Conservation (phyloP, 2,329 filamentous ascomycete genomes). For the Fusarium newnesense region DNA sequence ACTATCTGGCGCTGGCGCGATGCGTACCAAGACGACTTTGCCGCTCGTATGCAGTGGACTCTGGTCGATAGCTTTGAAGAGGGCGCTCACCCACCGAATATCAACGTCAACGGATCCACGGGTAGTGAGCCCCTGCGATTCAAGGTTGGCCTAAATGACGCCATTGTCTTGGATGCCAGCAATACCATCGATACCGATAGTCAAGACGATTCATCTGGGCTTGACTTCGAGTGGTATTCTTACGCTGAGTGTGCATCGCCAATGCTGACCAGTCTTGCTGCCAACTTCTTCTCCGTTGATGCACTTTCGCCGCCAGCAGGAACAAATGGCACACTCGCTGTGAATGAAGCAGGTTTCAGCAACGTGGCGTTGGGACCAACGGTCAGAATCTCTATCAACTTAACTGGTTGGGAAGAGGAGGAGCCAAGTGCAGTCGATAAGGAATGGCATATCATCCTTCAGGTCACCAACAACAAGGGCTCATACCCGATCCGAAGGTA, state of each 20-base stretch:
- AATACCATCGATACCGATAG: background rate
- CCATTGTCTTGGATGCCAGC: background rate
- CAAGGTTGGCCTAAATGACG: background rate
- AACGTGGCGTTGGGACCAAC: background rate
- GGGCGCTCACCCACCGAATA: background rate
- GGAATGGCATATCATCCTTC: conserved; percentile 17
- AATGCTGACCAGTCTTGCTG: background rate
- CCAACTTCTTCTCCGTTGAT: background rate
- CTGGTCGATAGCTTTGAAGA: background rate
- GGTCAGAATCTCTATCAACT: background rate
- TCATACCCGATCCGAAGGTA: conserved; percentile 2
- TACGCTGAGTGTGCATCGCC: background rate
- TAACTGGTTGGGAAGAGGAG: background rate
- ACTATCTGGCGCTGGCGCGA: conserved; percentile 22
- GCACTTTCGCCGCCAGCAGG: background rate
- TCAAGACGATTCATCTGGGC: background rate
- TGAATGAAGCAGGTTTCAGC: conserved; percentile 11
- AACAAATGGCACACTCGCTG: background rate
- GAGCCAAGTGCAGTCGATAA: background rate
- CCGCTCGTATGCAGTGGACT: conserved; percentile 16
- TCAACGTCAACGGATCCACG: conserved; percentile 1
- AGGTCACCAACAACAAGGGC: conserved; percentile 16
- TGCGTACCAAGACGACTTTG: conserved; percentile 20
- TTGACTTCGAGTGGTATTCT: conserved; percentile 13
- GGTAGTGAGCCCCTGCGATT: background rate